Evolutionary conservation across 1,284 basidiomycete genomes (phyloP), one percentile per base, ranked within the genome.

Genomic region (Thecaphora frezii): DNA sequence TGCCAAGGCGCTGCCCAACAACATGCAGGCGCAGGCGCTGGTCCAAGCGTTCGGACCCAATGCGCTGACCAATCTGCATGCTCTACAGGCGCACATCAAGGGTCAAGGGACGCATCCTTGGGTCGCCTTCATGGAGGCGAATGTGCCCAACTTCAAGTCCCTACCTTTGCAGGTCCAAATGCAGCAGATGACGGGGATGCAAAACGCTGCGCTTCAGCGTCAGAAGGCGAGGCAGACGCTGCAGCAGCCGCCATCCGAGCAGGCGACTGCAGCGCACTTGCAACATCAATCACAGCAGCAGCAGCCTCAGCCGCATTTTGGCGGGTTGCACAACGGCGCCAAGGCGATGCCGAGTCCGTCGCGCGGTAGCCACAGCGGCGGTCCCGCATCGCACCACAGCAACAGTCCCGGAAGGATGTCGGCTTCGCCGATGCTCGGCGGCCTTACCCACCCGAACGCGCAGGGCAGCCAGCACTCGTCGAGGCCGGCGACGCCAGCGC

Each of bases 31-130:
- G 10, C 66, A 69, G 37, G 59, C 54, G 38, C 58, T 73, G 23
- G 53, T 69, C 36, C 60, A 69, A 37, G 64, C 69, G 0, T 73
- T 71, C 42, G 71, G 71, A 3, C 63, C 66, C 26, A 71, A 65
- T 46, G 71, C 71, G 14, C 48, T 73, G 12, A 56, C 52, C 44
- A 67, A 69, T 25, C 47, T 69, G 22, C 63, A 69, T 36, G 57
- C 66, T 5, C 54, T 73, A 0, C 71, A 73, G 46, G 44, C 64
- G 7, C 65, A 72, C 33, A 44, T 57, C 41, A 57, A 62, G 22
- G 69, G 68, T 1, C 65, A 70, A 33, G 59, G 57, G 5, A 63
- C 58, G 0, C 66, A 72, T 36, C 64, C 67, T 1, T 64, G 69
- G 50, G 60, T 72, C 19, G 46, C 58, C 1, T 70, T 47, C 56